Evolutionary conservation across 257 asterid species (phyloP), one percentile per base, ranked within the genome.

Genomic region (Lithospermum erythrorhizon): DNA sequence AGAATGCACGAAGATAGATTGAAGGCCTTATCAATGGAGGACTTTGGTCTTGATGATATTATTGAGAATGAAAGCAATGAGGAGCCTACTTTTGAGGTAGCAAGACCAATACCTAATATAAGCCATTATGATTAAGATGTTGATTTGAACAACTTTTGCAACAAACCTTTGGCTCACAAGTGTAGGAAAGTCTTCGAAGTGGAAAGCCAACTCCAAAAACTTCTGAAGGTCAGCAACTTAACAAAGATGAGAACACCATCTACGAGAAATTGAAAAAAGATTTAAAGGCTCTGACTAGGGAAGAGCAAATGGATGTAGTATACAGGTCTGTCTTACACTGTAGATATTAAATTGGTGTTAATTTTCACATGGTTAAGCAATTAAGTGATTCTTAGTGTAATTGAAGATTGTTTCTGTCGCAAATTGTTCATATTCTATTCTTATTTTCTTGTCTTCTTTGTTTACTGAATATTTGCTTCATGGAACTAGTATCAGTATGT

Each of bases 281-380:
- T 77, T 53, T 81, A 57, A 81, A 74, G 75, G 84, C 94, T 51
- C 70, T 91, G 65, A 81, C 97, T 11, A 77, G 63, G 73, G 97
- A 91, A 78, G 98, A 91, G 75, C 95, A 88, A 61, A 88, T 88
- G 95, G 93, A 82, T 81, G 82, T 80, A 21, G 84, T 91, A 62
- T 74, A 73, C 70, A 86, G 95, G 98, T 88, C 67, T 74, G 85
- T 55, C 53, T 64, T 41, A 1, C 65, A 59, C 9, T 61, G 63
- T 61, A 23, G 62, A 23, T 54, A 62, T 61, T 54, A 60, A 52
- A 24, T 17, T 18, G 51, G 25, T 57, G 27, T 47, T 25, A 6
- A 16, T 21, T 20, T 52, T 32, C 21, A 59, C 29, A 24, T 24
- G 41, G 13, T 56, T 13, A 10, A 13, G 60, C 5, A 22, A 14